Base-by-base conservation (phyloP, 2,329 filamentous ascomycete species). In the Scedosporium minutisporum region DNA sequence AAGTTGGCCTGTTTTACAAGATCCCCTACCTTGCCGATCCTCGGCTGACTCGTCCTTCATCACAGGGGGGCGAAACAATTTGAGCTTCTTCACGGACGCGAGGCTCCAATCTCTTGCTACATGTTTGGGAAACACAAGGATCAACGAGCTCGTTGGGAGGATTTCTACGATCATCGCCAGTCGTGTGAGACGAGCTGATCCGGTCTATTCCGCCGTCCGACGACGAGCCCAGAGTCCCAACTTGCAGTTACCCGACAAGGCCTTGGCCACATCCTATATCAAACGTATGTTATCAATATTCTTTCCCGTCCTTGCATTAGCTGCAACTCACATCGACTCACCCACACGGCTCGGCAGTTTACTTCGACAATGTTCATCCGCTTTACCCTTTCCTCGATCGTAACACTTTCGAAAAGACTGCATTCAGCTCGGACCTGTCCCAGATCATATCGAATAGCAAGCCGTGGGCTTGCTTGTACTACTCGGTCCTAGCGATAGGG, bases 341-440 rank as follows among this genome's bases (percentile, higher is more conserved):
- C 6, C 3, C 42, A 0, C 6, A 0, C n/a, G n/a, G n/a, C n/a
- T 3, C 2, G 21, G 7, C 44, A 75, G 71, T 69, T 25, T 78
- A 77, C 66, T 79, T 78, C 62, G 67, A 73, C 2, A 68, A 72
- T 9, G 66, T 75, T 1, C 76, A 78, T 63, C 72, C 72, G 0
- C 48, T 75, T 0, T 74, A 76, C 63, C 75, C 77, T 0, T 77
- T 78, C 62, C 69, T 79, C 1, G 73, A 77, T 57, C 70, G 68
- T 38, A 58, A 64, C 16, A 59, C 66, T 3, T 78, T 79, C 61
- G 72, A 77, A 64, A 63, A 68, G 0, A 69, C 70, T 18, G 70
- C 70, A 6, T 65, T 67, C 7, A 68, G 66, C 33, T 62, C 69
- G 3, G 62, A 72, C 14, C 68, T 75, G 3, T 63, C 64, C 4